Evolutionary conservation across 2,329 filamentous ascomycete species (phyloP), one percentile per base, ranked within the genome.

Genomic region (Alternaria dauci): DNA sequence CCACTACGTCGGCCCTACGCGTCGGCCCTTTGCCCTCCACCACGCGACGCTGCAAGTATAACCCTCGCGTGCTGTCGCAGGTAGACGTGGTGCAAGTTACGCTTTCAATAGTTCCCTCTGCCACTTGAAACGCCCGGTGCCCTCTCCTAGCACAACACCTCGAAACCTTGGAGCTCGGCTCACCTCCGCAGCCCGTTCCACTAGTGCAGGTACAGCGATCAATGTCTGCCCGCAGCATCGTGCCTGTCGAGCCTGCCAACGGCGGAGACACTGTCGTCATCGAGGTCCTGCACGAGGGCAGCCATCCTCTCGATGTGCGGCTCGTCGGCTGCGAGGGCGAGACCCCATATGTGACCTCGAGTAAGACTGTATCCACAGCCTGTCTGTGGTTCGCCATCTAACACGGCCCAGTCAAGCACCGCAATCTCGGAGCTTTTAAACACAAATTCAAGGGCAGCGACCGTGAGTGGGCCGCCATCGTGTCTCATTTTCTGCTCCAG

Each of bases 281-380:
- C 18, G 84, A 91, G 68, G 84, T 88, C 58, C 81, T 81, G 2
- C 79, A 84, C 23, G 74, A 83, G 77, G 74, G 81, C n/a, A 78
- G 81, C 36, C 82, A 82, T 58, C 82, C 84, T 1, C 79, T 93
- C 30, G 89, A 92, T 75, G 76, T 91, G 47, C 88, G 87, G 72
- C 77, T 93, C 30, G 82, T 89, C 34, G 90, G 86, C 34, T 92
- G 90, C 30, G 90, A 93, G 70, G 87, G 87, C 55, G 83, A 86
- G 57, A 84, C 82, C 48, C 84, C 88, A 7, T 91, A 88, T 77
- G 80, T 83, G 42, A 77, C 82, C 57, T 83, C 83, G 62, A 78
- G 88, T 89, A 81, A 84, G 86, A 83, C 65, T 69, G 58, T 58
- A 58, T 63, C 61, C 50, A 52, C 62, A 60, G 60, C 54, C 50